Conservation (phyloP, 805 yeast species). For the Candida wancherniae region DNA sequence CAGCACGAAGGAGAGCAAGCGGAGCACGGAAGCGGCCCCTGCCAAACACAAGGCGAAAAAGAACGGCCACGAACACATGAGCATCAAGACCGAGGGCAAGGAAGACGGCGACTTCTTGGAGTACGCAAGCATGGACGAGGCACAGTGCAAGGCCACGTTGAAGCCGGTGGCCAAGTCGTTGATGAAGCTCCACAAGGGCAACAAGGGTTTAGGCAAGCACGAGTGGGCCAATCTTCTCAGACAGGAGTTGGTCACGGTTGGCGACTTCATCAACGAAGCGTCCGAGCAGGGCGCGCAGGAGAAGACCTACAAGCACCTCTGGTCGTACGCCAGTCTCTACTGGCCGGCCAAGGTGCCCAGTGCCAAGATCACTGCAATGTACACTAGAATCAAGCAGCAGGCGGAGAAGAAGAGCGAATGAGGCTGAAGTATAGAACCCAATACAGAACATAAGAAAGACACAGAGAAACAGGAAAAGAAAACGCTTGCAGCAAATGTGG, state of each 20-base stretch:
- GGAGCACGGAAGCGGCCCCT: conserved; percentile 1
- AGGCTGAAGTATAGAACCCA: too few species aligned
- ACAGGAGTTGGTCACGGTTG: conserved; percentile 64
- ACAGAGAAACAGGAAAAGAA: too few species aligned
- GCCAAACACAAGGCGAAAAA: conserved; percentile 8
- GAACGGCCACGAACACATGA: conserved; percentile 12
- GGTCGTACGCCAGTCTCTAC: conserved; percentile 79
- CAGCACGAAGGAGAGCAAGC: conserved; percentile 1
- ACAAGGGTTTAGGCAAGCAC: conserved; percentile 64
- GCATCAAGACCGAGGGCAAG: conserved; percentile 18
- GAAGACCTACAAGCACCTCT: conserved; percentile 57
- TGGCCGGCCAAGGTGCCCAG: conserved; percentile 90
- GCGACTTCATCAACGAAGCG: conserved; percentile 57
- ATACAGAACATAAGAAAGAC: too few species aligned
- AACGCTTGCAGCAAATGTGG: too few species aligned
- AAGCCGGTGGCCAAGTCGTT: conserved; percentile 66
- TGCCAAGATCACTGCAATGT: conserved; percentile 70
- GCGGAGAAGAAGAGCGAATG: conserved; percentile 11
- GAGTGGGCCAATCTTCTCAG: conserved; percentile 74
- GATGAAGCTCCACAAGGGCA: conserved; percentile 63
- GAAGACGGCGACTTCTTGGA: conserved; percentile 40
- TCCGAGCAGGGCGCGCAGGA: conserved; percentile 21
- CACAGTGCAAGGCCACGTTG: conserved; percentile 54
- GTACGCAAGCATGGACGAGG: conserved; percentile 77
- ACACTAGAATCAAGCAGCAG: conserved; percentile 46